Evolutionary conservation across 441 rosid genomes (phyloP).

Genomic region (Erodium moschatum): DNA sequence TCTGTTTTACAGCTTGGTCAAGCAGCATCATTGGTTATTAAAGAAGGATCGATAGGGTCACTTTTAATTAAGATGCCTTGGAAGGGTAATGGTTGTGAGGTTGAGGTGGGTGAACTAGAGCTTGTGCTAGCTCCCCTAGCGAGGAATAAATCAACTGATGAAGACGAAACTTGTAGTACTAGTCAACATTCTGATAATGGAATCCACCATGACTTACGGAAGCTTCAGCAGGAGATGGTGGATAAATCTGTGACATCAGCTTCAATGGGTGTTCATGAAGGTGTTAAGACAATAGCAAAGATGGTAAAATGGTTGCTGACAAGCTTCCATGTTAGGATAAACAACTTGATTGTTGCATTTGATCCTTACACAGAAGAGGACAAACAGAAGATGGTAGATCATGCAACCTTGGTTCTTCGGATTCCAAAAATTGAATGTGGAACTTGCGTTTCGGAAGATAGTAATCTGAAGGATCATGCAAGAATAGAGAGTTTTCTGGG

Average conservation of each 20-base stretch:
- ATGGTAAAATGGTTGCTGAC: slow-evolving; percentile 89
- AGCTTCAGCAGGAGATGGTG: slow-evolving; percentile 31
- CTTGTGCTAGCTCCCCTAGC: slow-evolving; percentile 56
- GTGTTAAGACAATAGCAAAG: slow-evolving; percentile 95
- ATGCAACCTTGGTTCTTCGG: slow-evolving; percentile 63
- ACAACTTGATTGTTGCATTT: slow-evolving; percentile 69
- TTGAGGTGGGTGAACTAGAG: slow-evolving; percentile 90
- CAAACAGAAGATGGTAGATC: slow-evolving; percentile 28
- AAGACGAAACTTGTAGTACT: slow-evolving; percentile 29
- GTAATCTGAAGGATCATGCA: slow-evolving; percentile 27
- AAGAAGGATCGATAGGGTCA: slow-evolving; percentile 91
- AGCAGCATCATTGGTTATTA: slow-evolving; percentile 49
- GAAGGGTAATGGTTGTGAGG: slow-evolving; percentile 67
- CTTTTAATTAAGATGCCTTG: slow-evolving; percentile 76
- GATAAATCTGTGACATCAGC: slow-evolving; percentile 36
- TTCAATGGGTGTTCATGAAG: slow-evolving; percentile 77
- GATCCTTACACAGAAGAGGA: slow-evolving; percentile 47
- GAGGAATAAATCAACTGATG: slow-evolving; percentile 26
- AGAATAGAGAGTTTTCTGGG: slow-evolving; percentile 56
- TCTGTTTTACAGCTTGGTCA: slow-evolving; percentile 43
- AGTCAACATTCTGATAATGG: slow-evolving; percentile 28
- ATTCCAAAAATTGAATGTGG: slow-evolving; percentile 68
- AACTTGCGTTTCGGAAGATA: slow-evolving; percentile 63
- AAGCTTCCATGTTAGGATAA: slow-evolving; percentile 70
- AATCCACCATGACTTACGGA: slow-evolving; percentile 30